Evolutionary conservation across 495 filamentous ascomycete species (phyloP), one percentile per base, ranked within the genome.

Genomic region (Talaromyces thailandensis): DNA sequence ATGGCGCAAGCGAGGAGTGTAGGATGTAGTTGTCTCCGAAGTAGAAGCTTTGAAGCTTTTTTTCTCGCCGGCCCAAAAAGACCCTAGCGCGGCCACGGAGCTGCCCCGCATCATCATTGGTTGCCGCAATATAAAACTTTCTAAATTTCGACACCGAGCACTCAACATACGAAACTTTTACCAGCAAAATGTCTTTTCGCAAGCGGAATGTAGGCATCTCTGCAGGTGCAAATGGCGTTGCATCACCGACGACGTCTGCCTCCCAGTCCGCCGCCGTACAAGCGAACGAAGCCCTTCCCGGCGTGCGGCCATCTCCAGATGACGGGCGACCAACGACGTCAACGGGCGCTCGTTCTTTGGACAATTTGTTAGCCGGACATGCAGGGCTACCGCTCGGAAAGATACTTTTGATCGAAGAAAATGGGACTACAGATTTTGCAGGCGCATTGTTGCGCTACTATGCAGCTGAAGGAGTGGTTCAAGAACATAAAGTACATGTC

Each of bases 401-500:
- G 29, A 87, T 84, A 1, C 67, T 98, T 4, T 72, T 98, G 23
- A 73, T 98, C n/a, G 91, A 92, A 67, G 94, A 98, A 66, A 89
- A 86, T 66, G 94, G 93, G 2, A 96, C 93, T 18, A 98, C 94
- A 2, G 94, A 98, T 67, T 98, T 93, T 75, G 88, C 89, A 0
- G 91, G 91, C 1, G 81, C 88, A 58, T 78, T 98, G 63, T 78
- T 97, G 21, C 81, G 89, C 52, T 96, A 92, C 69, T 98, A 92
- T 76, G 95, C 91, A 1, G 93, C 93, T 1, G 93, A 98, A 74
- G 94, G 94, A 0, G 82, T 97, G 3, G 84, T 96, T 16, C 95
- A 98, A 70, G 92, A 91, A 7, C 94, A 98, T 62, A 82, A 85
- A 58, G 84, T 98, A 45, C 92, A 95, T 71, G 86, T 93, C 12